Percentiles rank a stretch among this genome's conserved stretches.
phyloP scores from a whole-genome alignment of 106 monocot species.

The Xerophyta viscosa region DNA sequence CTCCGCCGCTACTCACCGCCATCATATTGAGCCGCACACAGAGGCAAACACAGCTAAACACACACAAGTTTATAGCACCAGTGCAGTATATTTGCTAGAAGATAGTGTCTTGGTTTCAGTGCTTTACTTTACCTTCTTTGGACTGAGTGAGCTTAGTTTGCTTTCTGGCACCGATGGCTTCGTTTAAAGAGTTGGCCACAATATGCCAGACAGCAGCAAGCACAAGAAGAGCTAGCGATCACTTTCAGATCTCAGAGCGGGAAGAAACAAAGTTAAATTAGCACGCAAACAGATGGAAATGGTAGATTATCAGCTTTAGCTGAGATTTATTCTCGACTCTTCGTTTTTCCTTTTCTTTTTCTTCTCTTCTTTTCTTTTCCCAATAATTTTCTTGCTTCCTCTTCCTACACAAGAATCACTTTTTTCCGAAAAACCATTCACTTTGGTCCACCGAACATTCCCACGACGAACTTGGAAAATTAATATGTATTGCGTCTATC shows the following conservation, averaged over 20 bases:
- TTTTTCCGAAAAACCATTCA: neutral
- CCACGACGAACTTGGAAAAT: neutral
- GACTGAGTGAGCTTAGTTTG: neutral
- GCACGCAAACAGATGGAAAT: neutral
- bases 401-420: neutral
- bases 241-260: neutral
- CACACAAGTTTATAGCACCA: neutral
- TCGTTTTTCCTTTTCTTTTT: neutral
- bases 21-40: conserved; percentile 18
- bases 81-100: neutral
- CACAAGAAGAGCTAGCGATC: neutral
- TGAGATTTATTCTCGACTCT: neutral
- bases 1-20: conserved; percentile 26
- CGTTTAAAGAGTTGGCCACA: neutral
- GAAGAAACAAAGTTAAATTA: neutral
- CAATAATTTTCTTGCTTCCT: neutral
- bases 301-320: neutral
- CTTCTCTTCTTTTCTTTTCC: neutral
- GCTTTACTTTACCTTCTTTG: neutral
- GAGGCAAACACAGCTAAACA: too few relatives aligned
- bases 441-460: neutral
- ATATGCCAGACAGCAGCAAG: conserved; percentile 9
- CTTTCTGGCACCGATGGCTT: neutral
- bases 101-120: neutral
- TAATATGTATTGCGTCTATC: neutral